These are phyloP conservation scores for Penicillium salamii DNA, from an alignment of 495 filamentous ascomycete species.

Conservation along the genomic window DNA sequence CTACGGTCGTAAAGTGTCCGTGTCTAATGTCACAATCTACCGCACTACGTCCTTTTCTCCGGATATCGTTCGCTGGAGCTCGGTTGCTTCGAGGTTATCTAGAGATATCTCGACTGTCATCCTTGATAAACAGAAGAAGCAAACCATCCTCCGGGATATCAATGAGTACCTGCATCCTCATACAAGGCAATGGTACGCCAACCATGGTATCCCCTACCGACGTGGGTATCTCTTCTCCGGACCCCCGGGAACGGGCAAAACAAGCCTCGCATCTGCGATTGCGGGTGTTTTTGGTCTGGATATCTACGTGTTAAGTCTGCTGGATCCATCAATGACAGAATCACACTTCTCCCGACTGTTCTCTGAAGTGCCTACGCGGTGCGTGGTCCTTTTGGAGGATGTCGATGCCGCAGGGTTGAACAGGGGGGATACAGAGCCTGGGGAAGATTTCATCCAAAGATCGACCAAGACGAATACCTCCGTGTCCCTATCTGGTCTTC, in stretches of 20 bases:
- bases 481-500: constrained; percentile 70
- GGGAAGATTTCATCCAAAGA: constrained; percentile 10
- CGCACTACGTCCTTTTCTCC: neutral
- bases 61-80: constrained; percentile 15
- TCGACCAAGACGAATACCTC: constrained; percentile 20
- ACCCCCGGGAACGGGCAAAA: constrained; percentile 69
- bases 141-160: constrained; percentile 51
- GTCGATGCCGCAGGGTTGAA: constrained; percentile 49
- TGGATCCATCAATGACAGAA: constrained; percentile 50
- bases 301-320: constrained; percentile 60
- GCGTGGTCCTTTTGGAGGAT: constrained; percentile 66
- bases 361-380: constrained; percentile 55
- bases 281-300: constrained; percentile 63
- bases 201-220: constrained; percentile 65
- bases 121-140: constrained; percentile 65
- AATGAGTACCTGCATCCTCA: constrained; percentile 24
- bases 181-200: constrained; percentile 39
- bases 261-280: constrained; percentile 59
- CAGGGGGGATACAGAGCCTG: constrained; percentile 11
- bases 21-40: constrained; percentile 2
- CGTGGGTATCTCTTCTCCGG: constrained; percentile 65
- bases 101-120: constrained; percentile 75
- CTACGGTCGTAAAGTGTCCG: constrained; percentile 3
- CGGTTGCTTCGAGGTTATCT: constrained; percentile 46
- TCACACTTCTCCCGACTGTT: constrained; percentile 48